Conservation (phyloP, 306 rosid species). For the Trifolium pratense region DNA sequence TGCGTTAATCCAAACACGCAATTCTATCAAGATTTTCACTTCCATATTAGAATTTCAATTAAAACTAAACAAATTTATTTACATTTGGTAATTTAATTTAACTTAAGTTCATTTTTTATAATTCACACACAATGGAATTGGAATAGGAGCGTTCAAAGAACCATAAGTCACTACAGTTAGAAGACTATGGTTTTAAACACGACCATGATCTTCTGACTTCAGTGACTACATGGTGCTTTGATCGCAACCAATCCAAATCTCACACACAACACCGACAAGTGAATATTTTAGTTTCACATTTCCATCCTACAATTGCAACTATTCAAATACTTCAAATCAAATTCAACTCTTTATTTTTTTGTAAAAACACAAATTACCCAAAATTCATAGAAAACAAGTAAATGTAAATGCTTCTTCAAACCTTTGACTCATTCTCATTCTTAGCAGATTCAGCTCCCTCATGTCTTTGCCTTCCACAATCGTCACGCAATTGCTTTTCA, state of each 20-base stretch:
- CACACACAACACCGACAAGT: neutral
- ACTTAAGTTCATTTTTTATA: neutral
- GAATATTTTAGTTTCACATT: constrained; percentile 5
- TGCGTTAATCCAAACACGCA: neutral
- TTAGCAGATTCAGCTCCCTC: constrained; percentile 43
- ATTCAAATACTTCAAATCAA: constrained; percentile 13
- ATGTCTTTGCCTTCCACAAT: constrained; percentile 37
- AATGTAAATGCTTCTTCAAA: constrained; percentile 27
- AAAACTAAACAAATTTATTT: constrained; percentile 24
- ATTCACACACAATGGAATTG: neutral
- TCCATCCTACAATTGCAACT: constrained; percentile 25
- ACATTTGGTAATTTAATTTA: neutral
- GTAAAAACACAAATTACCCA: neutral
- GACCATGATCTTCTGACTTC: neutral
- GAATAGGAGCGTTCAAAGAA: neutral
- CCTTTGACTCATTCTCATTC: constrained; percentile 62
- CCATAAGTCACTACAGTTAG: neutral
- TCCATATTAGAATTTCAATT: constrained; percentile 26
- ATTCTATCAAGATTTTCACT: constrained; percentile 24
- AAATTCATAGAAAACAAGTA: constrained; percentile 16
- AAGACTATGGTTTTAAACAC: neutral
- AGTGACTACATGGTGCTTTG: neutral
- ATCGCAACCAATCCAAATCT: neutral
- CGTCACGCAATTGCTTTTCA: constrained; percentile 53
- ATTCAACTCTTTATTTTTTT: neutral